Evolutionary conservation across 2,329 filamentous ascomycete genomes (phyloP).

Genomic region (Paracamarosporium sp.): DNA sequence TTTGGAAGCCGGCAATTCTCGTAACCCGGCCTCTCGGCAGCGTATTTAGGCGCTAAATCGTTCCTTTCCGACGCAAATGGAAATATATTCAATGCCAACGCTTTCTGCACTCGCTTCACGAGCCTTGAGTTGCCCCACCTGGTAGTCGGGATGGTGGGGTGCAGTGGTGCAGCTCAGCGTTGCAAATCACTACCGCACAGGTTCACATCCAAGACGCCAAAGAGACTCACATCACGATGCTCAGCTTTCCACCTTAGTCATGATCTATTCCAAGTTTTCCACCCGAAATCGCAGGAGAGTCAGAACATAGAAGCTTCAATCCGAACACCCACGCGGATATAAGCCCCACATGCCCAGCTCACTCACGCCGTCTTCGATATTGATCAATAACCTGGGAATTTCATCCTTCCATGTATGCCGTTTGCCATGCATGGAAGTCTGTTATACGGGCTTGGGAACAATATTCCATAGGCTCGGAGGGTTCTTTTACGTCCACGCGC

Average conservation of each 20-base stretch:
- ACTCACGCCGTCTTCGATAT: slow-evolving; percentile 20
- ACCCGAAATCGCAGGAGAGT: background rate
- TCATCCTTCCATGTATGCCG: slow-evolving; percentile 9
- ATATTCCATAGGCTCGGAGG: slow-evolving; percentile 13
- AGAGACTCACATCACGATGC: background rate
- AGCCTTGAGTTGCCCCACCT: slow-evolving; percentile 22
- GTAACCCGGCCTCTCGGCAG: slow-evolving; percentile 17
- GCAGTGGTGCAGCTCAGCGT: slow-evolving; percentile 5
- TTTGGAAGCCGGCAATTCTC: slow-evolving; percentile 8
- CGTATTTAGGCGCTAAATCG: slow-evolving; percentile 21
- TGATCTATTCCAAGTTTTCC: background rate
- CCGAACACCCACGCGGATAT: background rate
- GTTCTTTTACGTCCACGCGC: slow-evolving; percentile 12
- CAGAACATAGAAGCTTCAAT: too few species aligned
- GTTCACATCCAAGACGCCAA: background rate
- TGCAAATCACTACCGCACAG: slow-evolving; percentile 4
- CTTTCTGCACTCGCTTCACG: background rate
- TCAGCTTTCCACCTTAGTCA: background rate
- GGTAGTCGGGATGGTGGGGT: slow-evolving; percentile 17
- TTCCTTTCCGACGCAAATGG: slow-evolving; percentile 24
- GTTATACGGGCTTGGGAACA: slow-evolving; percentile 15
- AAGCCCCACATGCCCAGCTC: slow-evolving; percentile 18
- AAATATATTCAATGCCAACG: slow-evolving; percentile 14
- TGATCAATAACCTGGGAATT: slow-evolving; percentile 23
- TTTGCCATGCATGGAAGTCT: slow-evolving; percentile 12